Percentiles rank a stretch among this genome's conserved stretches.
These are phyloP conservation scores for Suillus subalutaceus DNA, from an alignment of 768 basidiomycete genomes.

Conservation along the genomic window DNA sequence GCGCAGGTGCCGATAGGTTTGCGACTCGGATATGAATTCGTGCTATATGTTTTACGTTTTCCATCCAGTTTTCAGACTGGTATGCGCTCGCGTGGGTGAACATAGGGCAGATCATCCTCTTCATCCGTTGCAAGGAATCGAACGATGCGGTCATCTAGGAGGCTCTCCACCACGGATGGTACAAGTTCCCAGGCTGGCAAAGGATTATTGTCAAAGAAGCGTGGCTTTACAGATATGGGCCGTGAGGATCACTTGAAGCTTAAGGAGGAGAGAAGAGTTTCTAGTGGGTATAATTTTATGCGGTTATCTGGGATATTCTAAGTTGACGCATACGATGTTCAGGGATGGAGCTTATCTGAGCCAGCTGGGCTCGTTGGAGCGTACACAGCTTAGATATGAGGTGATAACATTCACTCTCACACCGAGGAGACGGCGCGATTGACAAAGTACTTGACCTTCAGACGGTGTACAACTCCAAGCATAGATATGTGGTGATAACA, in stretches of 20 bases:
- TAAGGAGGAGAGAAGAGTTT: conserved; percentile 87
- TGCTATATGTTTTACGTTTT: background rate
- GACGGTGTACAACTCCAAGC: background rate
- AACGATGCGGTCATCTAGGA: conserved; percentile 92
- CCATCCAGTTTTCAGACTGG: conserved; percentile 80
- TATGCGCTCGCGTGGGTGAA: conserved; percentile 97
- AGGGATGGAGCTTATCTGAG: conserved; percentile 96
- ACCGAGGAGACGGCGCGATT: conserved; percentile 1
- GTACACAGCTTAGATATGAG: conserved; percentile 64
- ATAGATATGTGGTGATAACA: background rate
- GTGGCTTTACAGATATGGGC: conserved; percentile 97
- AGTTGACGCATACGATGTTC: conserved; percentile 18
- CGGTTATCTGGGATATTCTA: background rate
- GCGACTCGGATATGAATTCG: conserved; percentile 23
- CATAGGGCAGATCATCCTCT: conserved; percentile 95
- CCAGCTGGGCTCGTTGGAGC: conserved; percentile 74
- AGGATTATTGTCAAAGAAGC: conserved; percentile 98
- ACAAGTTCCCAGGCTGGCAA: conserved; percentile 99
- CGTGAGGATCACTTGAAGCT: conserved; percentile 87
- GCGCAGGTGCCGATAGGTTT: conserved; percentile 97
- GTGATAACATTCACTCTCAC: conserved; percentile 2
- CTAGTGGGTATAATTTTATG: conserved; percentile 62
- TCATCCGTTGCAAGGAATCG: conserved; percentile 88
- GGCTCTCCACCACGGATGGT: conserved; percentile 95
- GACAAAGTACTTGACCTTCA: conserved; percentile 23